Base-by-base conservation (phyloP, 805 yeast genomes). In the Candida taoyuanica region DNA sequence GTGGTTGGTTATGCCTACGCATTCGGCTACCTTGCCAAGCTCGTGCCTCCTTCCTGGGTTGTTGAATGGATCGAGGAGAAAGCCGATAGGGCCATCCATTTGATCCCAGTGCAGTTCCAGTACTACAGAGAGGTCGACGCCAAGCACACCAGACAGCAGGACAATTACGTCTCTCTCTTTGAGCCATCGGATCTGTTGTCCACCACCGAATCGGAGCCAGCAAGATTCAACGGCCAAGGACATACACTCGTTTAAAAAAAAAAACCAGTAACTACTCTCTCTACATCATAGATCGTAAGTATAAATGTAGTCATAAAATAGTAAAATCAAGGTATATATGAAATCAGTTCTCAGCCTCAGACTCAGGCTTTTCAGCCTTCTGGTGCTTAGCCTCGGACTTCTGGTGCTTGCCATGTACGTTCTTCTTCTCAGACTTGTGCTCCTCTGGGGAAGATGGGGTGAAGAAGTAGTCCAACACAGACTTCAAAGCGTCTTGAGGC, bases 71-170 rank as follows among this genome's bases (percentile, higher is more conserved):
- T 85, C 37, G 96, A 87, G 62, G 39, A 49, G 12, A 73, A 73
- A 47, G 55, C 81, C 12, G 68, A 65, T 7, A 53, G 54, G 3
- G 62, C 68, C 16, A 86, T 86, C 43, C 60, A 60, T 7, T 52
- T 68, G 42, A 69, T 85, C 44, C 81, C 85, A 28, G 48, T 63
- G 6, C 60, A 72, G 23, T 74, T 83, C 37, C 62, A 62, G 30
- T 85, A 73, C 56, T 69, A 77, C 44, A 70, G 64, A 41, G 95
- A 85, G 61, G 70, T 64, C 30, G 81, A 76, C 34, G 80, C 80
- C 3, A 65, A 67, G 37, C 70, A 65, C 30, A 49, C 64, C 34
- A 67, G 81, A 46, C 50, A 50, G 13, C 50, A 49, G 17, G 47
- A 43, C 11, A 47, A 52, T 7, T 63, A 62, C 41, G 52, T 51